phyloP scores from a whole-genome alignment of 1,139 yeast genomes.

The Hansenula sp. region DNA sequence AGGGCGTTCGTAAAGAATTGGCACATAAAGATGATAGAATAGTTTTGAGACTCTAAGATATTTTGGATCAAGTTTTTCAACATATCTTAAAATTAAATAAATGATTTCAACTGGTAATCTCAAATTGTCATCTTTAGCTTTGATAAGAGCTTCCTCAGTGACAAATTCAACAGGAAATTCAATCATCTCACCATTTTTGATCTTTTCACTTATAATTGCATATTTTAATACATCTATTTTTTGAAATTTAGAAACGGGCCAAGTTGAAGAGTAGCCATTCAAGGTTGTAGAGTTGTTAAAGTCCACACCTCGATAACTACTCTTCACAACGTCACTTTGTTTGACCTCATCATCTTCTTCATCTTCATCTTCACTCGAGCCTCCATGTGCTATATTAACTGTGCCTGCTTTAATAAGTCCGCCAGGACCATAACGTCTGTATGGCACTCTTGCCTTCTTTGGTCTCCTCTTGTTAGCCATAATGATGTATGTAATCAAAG shows the following conservation, averaged over 20 bases:
- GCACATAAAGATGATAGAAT: constrained; percentile 57
- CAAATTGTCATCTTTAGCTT: neutral
- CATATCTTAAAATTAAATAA: constrained; percentile 41
- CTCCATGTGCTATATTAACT: constrained; percentile 16
- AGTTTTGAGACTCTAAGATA: constrained; percentile 56
- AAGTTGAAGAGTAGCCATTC: constrained; percentile 24
- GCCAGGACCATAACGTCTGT: constrained; percentile 72
- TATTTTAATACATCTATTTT: constrained; percentile 12
- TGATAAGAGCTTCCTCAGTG: neutral
- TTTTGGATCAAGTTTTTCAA: constrained; percentile 38
- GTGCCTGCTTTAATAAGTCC: constrained; percentile 42
- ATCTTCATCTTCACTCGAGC: constrained; percentile 27
- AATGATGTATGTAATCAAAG: too few relatives aligned
- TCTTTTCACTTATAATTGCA: constrained; percentile 8
- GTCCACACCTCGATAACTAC: constrained; percentile 6
- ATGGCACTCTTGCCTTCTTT: constrained; percentile 72
- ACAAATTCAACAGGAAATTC: constrained; percentile 5
- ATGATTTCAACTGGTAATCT: constrained; percentile 48
- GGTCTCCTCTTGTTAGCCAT: constrained; percentile 89
- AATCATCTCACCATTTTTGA: constrained; percentile 10
- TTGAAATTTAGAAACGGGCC: constrained; percentile 42
- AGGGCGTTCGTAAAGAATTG: constrained; percentile 63
- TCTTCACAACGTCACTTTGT: constrained; percentile 13
- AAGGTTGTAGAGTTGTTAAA: neutral
- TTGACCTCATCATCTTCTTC: constrained; percentile 26